Base-by-base conservation (phyloP, 768 basidiomycete genomes). In the Plicaturopsis crispa region DNA sequence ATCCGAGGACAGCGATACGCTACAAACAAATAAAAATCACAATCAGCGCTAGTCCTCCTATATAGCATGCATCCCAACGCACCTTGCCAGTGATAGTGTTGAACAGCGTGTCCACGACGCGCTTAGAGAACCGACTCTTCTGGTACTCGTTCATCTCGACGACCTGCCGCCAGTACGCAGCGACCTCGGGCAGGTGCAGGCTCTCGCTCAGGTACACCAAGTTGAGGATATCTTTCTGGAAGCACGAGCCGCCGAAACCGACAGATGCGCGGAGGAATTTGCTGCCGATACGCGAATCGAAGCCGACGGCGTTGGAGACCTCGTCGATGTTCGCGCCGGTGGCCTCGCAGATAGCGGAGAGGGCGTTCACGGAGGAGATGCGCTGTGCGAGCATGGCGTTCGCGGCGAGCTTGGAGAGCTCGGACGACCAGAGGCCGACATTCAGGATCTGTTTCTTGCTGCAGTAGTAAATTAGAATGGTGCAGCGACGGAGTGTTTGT, bases 151-250 rank as follows among this genome's bases (percentile, higher is more conserved):
- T 98, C 85, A 98, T 87, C 54, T 88, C 82, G 18, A 97, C 93
- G 24, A 99, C 93, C 58, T 93, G 86, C 37, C 77, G 75, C 96
- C 96, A 99, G 72, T 99, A 99, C 13, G 82, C 84, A 21, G 94
- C 96, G 19, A 99, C 93, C 61, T 97, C 91, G 26, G 93, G 92
- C 39, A 99, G 73, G 63, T 98, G 91, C 39, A 90, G 65, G 46
- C 85, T 90, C 66, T 98, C 93, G 55, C 80, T 84, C 31, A 99
- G 79, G 68, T 99, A 99, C 32, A 98, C 96, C 45, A 99, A 72
- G 70, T 99, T 99, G 54, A 99, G 80, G 62, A 98, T 98, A 56
- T 99, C 94, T 63, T 99, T 98, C 67, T 98, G 94, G 87, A 99
- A 99, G 69, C 94, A 99, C 10, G 85, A 89, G 24, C 96, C 96